Evolutionary conservation across 352 stramenopile genomes (phyloP).

Genomic region (Hyaloperonospora brassicae): DNA sequence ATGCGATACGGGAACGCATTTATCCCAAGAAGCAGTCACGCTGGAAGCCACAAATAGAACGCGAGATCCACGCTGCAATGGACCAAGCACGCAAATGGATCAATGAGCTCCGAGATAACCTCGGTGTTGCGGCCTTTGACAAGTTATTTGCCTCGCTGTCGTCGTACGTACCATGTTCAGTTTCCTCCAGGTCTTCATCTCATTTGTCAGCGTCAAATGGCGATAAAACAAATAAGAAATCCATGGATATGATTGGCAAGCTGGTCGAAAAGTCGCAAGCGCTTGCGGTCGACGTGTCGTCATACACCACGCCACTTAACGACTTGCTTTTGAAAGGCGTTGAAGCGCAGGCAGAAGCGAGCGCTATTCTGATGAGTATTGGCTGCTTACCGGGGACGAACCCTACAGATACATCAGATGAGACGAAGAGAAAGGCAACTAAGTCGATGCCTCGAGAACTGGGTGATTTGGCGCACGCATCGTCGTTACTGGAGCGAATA

Average conservation of each 20-base stretch:
- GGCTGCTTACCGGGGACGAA: constrained; percentile 27
- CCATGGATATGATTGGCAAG: constrained; percentile 54
- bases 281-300: constrained; percentile 55
- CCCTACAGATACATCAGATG: neutral
- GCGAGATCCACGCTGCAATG: constrained; percentile 64
- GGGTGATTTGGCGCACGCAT: constrained; percentile 44
- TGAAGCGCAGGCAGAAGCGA: constrained; percentile 40
- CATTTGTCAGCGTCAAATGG: constrained; percentile 9
- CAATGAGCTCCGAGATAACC: constrained; percentile 59
- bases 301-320: constrained; percentile 50
- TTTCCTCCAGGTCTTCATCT: constrained; percentile 21
- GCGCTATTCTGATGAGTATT: constrained; percentile 47
- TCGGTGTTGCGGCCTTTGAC: constrained; percentile 53
- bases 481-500: constrained; percentile 52
- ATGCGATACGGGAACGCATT: constrained; percentile 60
- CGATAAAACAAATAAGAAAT: constrained; percentile 52
- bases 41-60: constrained; percentile 80
- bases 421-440: constrained; percentile 13
- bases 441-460: constrained; percentile 25
- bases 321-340: constrained; percentile 46
- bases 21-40: constrained; percentile 68
- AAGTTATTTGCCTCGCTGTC: constrained; percentile 41
- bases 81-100: constrained; percentile 68
- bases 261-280: constrained; percentile 56
- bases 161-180: constrained; percentile 20